These are phyloP conservation scores for Mycena indigotica DNA, from an alignment of 768 basidiomycete species.

Conservation along the genomic window DNA sequence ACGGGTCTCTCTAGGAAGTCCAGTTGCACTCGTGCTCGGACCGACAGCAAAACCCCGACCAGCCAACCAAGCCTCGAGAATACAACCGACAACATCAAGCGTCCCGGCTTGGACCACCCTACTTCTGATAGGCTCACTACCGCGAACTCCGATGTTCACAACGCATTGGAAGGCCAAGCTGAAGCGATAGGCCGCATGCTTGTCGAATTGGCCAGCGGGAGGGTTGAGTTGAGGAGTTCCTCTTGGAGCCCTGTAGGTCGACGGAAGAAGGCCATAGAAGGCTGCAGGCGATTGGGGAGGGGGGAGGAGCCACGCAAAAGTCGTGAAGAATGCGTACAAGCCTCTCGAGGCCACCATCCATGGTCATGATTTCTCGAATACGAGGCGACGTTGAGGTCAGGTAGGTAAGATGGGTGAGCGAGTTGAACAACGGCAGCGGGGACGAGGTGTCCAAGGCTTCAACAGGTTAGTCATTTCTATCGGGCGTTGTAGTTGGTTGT, in stretches of 20 bases:
- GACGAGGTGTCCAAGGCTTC: slow-evolving; percentile 57
- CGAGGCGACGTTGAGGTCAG: slow-evolving; percentile 96
- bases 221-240: slow-evolving; percentile 67
- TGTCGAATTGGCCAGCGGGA: slow-evolving; percentile 58
- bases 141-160: slow-evolving; percentile 95
- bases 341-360: slow-evolving; percentile 96
- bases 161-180: slow-evolving; percentile 95
- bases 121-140: slow-evolving; percentile 88
- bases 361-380: slow-evolving; percentile 97
- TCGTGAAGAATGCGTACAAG: slow-evolving; percentile 90
- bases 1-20: slow-evolving; percentile 70
- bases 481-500: not conserved
- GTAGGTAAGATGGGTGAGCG: slow-evolving; percentile 92
- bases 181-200: slow-evolving; percentile 85
- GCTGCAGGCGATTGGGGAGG: slow-evolving; percentile 76
- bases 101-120: slow-evolving; percentile 95
- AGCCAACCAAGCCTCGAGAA: slow-evolving; percentile 90
- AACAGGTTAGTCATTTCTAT: not conserved
- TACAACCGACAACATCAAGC: slow-evolving; percentile 89
- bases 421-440: slow-evolving; percentile 81
- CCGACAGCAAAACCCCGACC: slow-evolving; percentile 86
- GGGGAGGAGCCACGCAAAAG: slow-evolving; percentile 80
- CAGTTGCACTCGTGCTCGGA: slow-evolving; percentile 76
- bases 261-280: slow-evolving; percentile 77
- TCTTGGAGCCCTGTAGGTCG: slow-evolving; percentile 57